Evolutionary conservation across 176 grass and related monocot species (phyloP).

Genomic region (Musa beccarii): DNA sequence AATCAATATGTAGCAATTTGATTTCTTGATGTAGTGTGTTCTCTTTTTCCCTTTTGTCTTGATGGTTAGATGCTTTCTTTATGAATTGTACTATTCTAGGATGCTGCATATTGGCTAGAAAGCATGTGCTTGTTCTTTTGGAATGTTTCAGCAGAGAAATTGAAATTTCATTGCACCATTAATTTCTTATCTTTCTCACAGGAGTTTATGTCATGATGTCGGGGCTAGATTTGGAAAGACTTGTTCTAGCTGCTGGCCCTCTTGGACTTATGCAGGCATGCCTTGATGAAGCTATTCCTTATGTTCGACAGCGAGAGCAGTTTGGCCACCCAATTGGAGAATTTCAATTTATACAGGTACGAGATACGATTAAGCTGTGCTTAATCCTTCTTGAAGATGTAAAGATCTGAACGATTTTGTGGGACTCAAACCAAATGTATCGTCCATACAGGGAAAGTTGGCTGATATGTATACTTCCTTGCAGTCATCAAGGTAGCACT

Average conservation of each 20-base stretch:
- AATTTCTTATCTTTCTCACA: constrained; percentile 20
- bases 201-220: constrained; percentile 99
- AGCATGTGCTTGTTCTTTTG: neutral
- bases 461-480: constrained; percentile 97
- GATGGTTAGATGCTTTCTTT: neutral
- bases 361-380: neutral
- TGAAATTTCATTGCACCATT: constrained; percentile 3
- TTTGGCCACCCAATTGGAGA: constrained; percentile 85
- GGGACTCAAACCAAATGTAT: constrained; percentile 9
- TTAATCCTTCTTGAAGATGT: too few relatives aligned
- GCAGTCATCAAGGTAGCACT: constrained; percentile 77
- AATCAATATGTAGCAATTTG: neutral
- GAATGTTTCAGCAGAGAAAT: neutral
- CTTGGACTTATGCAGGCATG: constrained; percentile 96
- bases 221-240: constrained; percentile 90
- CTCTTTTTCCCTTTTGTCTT: neutral
- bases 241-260: constrained; percentile 79
- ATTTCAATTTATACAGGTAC: constrained; percentile 95
- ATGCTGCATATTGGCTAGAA: neutral
- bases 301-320: constrained; percentile 87
- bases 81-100: neutral
- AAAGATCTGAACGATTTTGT: neutral
- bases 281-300: constrained; percentile 81
- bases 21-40: neutral
- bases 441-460: constrained; percentile 58